Evolutionary conservation across 2,329 filamentous ascomycete species (phyloP), one percentile per base, ranked within the genome.

Genomic region (Podosphaera xanthii): DNA sequence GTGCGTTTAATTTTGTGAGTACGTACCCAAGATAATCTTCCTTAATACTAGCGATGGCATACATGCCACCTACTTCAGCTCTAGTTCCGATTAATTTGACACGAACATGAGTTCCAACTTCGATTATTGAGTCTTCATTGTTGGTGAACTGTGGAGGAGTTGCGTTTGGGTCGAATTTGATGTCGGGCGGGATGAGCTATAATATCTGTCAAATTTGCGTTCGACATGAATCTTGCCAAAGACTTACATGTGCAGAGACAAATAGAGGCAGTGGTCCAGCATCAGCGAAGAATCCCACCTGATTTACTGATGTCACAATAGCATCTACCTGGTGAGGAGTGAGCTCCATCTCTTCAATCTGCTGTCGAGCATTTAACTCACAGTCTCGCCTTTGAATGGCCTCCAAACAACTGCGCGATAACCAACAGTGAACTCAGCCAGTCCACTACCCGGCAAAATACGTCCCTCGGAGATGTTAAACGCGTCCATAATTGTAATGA

Each of bases 391-490:
- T 73, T 92, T 91, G 77, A 97, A 98, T 9, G 92, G 92, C 68
- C 91, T 82, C 91, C 91, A 98, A 60, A 98, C 88, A 61, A 98
- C 91, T 58, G 92, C 92, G 62, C 90, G 87, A 71, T 96, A 98
- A 67, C 86, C 83, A 55, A 98, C 89, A 0, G 87, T 94, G 70
- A 96, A 98, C 72, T 96, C 88, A 30, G 92, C 91, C 65, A 94
- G 78, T 8, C 90, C 92, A 62, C 86, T 94, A 7, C 91, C 87
- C 2, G 92, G 91, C 60, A 96, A 79, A 62, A 98, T 91, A 65
- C 88, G 84, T 10, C 90, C 90, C 69, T 95, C 89, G 14, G 88
- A 94, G 67, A 97, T 91, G 65, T 96, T 87, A 67, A 94, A 90
- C 56, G 90, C 87, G 71, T 96, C 90, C 81, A 98, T 91, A 68